A percentile compares a stretch with the other conserved stretches of the same genome.
phyloP scores from a whole-genome alignment of 192 early-diverging fungal genomes.

The Linnemannia exigua region DNA sequence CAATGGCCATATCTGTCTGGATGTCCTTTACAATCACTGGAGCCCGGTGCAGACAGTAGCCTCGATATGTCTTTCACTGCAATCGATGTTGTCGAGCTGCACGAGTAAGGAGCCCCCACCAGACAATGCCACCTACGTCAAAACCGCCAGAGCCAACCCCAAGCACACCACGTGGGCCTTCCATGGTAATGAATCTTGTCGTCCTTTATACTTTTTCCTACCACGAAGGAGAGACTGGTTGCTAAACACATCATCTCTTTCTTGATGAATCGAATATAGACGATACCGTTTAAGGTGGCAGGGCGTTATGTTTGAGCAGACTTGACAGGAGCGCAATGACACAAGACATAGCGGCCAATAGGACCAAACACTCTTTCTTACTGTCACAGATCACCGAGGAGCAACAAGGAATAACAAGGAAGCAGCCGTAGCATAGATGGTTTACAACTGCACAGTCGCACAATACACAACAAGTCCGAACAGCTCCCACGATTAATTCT shows the following conservation, averaged over 20 bases:
- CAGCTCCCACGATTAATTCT: neutral
- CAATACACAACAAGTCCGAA: neutral
- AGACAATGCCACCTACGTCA: constrained; percentile 69
- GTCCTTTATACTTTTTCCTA: neutral
- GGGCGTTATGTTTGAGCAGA: neutral
- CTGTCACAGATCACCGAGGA: too few relatives aligned
- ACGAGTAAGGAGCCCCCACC: constrained; percentile 68
- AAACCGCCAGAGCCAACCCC: constrained; percentile 64
- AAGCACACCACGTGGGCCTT: constrained; percentile 75
- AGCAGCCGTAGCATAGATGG: neutral
- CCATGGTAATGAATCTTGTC: constrained; percentile 46
- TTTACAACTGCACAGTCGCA: neutral
- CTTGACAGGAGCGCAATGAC: neutral
- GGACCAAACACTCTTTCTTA: neutral
- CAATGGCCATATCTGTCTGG: constrained; percentile 98
- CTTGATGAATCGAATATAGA: constrained; percentile 12
- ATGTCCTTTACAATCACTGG: constrained; percentile 96
- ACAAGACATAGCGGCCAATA: neutral
- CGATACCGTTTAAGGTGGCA: constrained; percentile 33
- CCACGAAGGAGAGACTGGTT: neutral
- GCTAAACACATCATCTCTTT: neutral
- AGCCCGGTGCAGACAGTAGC: constrained; percentile 92
- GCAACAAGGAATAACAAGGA: neutral
- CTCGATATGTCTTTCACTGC: constrained; percentile 89
- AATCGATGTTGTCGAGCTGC: constrained; percentile 94